Evolutionary conservation across 1,284 basidiomycete genomes (phyloP), one percentile per base, ranked within the genome.

Genomic region (Microbotryum scabiosae): DNA sequence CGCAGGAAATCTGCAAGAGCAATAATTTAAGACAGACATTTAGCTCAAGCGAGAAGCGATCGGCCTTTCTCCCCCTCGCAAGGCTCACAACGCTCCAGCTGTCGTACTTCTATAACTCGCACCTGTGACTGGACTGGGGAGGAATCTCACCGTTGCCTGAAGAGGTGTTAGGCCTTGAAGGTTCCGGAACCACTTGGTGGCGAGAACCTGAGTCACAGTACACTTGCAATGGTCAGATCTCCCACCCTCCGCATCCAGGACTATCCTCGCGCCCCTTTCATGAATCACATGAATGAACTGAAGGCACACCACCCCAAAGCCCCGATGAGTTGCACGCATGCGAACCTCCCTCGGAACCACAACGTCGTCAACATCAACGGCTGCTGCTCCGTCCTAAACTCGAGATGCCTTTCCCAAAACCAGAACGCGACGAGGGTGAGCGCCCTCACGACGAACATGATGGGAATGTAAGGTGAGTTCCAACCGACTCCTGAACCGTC

Each of bases 281-380:
- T 47, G 41, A 55, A 57, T 32, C 56, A 61, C n/a, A 69, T 70
- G 54, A 70, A 67, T 47, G 68, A 68, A 60, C 71, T 68, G 77
- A 88, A 88, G 3, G 80, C 75, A 65, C 80, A 80, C 84, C 85
- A 88, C 49, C 82, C 81, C 49, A 86, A 75, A 70, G 88, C 86
- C 5, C 83, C 84, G 62, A 88, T 82, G 5, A 75, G 71, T 76
- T 86, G 82, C 69, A 86, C 81, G 5, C 82, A 81, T 0, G 84
- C 82, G 56, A 88, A 82, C 54, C 80, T 76, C 14, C 85, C 85
- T n/a, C 81, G 78, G 36, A 76, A 78, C 84, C 84, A 88, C n/a
- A 90, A 76, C 0, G 82, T 80, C 1, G 85, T 75, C 53, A 80
- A 79, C 83, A 88, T 84, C n/a, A 88, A 75, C 0, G 87, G 86